phyloP scores from a whole-genome alignment of 495 filamentous ascomycete genomes.

The Xylaria flabelliformis region DNA sequence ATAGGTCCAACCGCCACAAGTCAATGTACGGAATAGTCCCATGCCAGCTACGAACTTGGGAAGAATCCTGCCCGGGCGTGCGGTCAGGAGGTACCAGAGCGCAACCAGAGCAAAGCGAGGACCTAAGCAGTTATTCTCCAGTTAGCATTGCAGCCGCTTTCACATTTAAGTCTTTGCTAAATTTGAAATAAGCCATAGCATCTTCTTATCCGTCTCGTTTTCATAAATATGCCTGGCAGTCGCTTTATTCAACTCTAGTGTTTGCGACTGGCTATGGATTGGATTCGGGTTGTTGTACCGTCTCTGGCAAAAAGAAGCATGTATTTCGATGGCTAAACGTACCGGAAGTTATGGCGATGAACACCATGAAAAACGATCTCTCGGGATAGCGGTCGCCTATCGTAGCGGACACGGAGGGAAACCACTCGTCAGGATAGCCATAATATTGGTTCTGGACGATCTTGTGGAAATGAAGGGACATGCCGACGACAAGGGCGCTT shows the following conservation, averaged over 20 bases:
- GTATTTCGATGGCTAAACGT: slow-evolving; percentile 26
- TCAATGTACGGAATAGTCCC: slow-evolving; percentile 87
- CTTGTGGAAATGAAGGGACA: slow-evolving; percentile 89
- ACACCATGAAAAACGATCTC: slow-evolving; percentile 93
- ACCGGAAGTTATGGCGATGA: slow-evolving; percentile 96
- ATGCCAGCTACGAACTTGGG: slow-evolving; percentile 83
- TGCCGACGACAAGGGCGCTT: slow-evolving; percentile 85
- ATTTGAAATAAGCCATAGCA: background rate
- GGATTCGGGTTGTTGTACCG: background rate
- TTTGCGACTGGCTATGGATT: background rate
- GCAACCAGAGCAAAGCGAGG: slow-evolving; percentile 91
- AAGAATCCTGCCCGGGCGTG: slow-evolving; percentile 71
- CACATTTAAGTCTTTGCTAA: background rate
- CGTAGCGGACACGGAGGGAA: slow-evolving; percentile 97
- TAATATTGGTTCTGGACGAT: slow-evolving; percentile 98
- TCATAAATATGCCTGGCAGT: background rate
- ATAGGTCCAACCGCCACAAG: slow-evolving; percentile 98
- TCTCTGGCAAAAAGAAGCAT: background rate
- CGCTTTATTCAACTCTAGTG: background rate
- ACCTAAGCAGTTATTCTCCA: slow-evolving; percentile 50
- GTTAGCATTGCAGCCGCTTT: slow-evolving; percentile 19
- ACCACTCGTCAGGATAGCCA: slow-evolving; percentile 98
- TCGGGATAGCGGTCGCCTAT: slow-evolving; percentile 99
- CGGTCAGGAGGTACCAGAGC: slow-evolving; percentile 90
- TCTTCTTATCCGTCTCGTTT: background rate